A percentile compares a stretch with the other conserved stretches of the same genome.
Conservation (phyloP, 1,284 basidiomycete species). For the Anthracocystis setariae region DNA sequence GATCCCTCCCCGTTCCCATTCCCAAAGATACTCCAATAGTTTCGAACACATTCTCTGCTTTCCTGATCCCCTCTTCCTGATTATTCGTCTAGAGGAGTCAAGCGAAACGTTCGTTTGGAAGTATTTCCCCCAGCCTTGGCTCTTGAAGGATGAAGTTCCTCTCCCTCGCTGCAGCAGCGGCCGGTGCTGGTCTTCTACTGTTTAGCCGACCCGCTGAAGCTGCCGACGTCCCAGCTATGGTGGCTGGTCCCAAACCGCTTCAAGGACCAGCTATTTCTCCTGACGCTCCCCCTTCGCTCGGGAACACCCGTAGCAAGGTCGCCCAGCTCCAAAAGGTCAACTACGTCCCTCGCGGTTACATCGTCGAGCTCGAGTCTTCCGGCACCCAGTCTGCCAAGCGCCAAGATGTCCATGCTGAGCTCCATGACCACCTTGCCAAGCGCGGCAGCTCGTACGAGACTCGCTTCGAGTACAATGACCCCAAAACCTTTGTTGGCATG, state of each 20-base stretch:
- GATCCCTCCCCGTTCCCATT: not conserved
- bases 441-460: slow-evolving; percentile 45
- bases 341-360: slow-evolving; percentile 42
- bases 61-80: slow-evolving; percentile 7
- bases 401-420: slow-evolving; percentile 37
- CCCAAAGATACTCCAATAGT: not conserved
- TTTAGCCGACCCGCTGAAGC: slow-evolving; percentile 22
- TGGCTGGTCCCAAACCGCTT: slow-evolving; percentile 34
- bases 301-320: slow-evolving; percentile 28
- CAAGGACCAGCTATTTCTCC: slow-evolving; percentile 17
- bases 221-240: slow-evolving; percentile 16
- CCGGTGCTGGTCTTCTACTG: slow-evolving; percentile 34
- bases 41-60: slow-evolving; percentile 2
- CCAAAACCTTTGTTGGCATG: slow-evolving; percentile 49
- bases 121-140: not conserved
- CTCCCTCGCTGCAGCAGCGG: slow-evolving; percentile 38
- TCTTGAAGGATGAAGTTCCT: slow-evolving; percentile 37
- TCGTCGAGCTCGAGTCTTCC: slow-evolving; percentile 43
- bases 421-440: slow-evolving; percentile 47
- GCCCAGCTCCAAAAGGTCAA: slow-evolving; percentile 32
- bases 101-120: not conserved
- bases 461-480: slow-evolving; percentile 49
- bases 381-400: slow-evolving; percentile 23
- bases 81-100: not conserved
- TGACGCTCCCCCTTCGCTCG: slow-evolving; percentile 25